Conservation (phyloP, 768 basidiomycete genomes). For the Phanerochaete carnosa region DNA sequence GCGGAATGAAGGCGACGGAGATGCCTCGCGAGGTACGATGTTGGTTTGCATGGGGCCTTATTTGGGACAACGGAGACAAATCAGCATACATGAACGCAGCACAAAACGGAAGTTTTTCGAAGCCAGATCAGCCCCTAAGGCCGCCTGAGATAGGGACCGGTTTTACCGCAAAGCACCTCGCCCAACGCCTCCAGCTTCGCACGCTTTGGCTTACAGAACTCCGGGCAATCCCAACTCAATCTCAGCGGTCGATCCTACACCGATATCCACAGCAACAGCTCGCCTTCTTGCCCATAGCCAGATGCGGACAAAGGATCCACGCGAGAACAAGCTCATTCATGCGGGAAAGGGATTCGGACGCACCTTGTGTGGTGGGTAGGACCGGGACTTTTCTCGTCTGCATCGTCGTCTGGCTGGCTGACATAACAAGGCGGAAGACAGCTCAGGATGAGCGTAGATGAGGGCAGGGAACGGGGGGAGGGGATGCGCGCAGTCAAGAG, state of each 20-base stretch:
- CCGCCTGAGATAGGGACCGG: slow-evolving; percentile 2
- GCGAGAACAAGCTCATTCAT: slow-evolving; percentile 7
- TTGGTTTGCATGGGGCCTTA: slow-evolving; percentile 29
- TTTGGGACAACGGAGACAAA: slow-evolving; percentile 13
- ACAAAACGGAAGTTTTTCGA: slow-evolving; percentile 6
- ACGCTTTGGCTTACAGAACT: neutral
- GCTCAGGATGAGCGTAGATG: slow-evolving; percentile 18
- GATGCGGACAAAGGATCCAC: slow-evolving; percentile 9
- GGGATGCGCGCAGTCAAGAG: slow-evolving; percentile 28
- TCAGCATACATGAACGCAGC: slow-evolving; percentile 13
- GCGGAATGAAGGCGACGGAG: slow-evolving; percentile 39
- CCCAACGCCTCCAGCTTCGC: neutral
- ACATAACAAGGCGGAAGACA: slow-evolving; percentile 38
- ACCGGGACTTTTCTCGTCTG: slow-evolving; percentile 52
- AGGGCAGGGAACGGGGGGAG: slow-evolving; percentile 16
- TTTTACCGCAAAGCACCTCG: neutral
- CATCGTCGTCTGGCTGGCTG: slow-evolving; percentile 52
- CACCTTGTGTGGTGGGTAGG: slow-evolving; percentile 48
- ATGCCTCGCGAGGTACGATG: slow-evolving; percentile 38
- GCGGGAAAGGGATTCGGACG: slow-evolving; percentile 25
- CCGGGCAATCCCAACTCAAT: slow-evolving; percentile 11
- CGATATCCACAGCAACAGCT: slow-evolving; percentile 6
- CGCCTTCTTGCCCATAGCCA: slow-evolving; percentile 2
- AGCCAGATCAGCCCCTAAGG: slow-evolving; percentile 4
- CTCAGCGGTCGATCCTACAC: slow-evolving; percentile 10